Base-by-base conservation (phyloP, 495 filamentous ascomycete species). In the Aspergillus saccharolyticus region DNA sequence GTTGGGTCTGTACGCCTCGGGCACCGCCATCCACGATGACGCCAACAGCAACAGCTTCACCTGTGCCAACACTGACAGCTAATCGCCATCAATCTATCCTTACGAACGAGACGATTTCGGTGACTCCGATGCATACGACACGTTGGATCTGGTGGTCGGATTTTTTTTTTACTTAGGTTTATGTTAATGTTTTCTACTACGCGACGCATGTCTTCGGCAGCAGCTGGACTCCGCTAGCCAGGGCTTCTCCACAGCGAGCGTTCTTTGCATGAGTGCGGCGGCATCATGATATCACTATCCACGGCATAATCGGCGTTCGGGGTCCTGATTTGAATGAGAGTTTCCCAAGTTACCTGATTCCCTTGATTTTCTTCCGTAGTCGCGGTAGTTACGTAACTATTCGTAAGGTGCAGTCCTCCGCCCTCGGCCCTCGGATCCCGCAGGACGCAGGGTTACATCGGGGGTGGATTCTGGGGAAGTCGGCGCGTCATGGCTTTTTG, bases 21-120 rank as follows among this genome's bases (percentile, higher is more conserved):
- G 72, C 28, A 72, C 69, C 33, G 67, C 73, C 19, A 77, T 77
- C 46, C 72, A 75, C 57, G 66, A 76, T 47, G 68, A 74, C 24
- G 52, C 56, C 21, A 60, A 59, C 53, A 66, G 45, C 21, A 44
- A 45, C 52, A 72, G 69, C 53, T 76, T 73, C 53, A 68, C 63
- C 21, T 76, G 73, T 49, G 63, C 62, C 28, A 68, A 66, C 55
- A 67, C 64, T 9, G 69, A 64, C 18, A 52, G 57, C 25, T 72
- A 59, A 57, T n/a, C n/a, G n/a, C n/a, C n/a, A n/a, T n/a, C n/a
- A n/a, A n/a, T n/a, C n/a, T n/a, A n/a, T n/a, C n/a, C 25, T 53
- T 21, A 50, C 22, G 33, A 39, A 39, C 33, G 33, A 39, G 6
- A 39, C 33, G 33, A 39, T 39, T 12, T 39, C 33, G 33, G 7